Evolutionary conservation across 2,329 filamentous ascomycete genomes (phyloP).

Genomic region (Aspergillus unguis): DNA sequence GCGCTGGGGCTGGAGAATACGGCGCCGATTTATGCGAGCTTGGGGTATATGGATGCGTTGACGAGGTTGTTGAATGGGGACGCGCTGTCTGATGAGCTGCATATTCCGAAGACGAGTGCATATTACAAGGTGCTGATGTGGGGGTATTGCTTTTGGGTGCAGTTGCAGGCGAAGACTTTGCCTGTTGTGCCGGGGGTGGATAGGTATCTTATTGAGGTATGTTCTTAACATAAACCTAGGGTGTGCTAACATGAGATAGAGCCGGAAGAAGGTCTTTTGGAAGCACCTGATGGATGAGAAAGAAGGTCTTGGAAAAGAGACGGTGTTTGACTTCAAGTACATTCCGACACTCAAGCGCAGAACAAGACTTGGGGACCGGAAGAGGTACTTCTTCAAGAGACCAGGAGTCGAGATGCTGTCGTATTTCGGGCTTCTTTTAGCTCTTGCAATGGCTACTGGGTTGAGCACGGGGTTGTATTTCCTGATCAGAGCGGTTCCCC

Average conservation of each 20-base stretch:
- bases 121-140: slow-evolving; percentile 60
- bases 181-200: slow-evolving; percentile 46
- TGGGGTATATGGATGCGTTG: slow-evolving; percentile 64
- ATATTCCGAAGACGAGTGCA: slow-evolving; percentile 52
- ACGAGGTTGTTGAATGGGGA: slow-evolving; percentile 68
- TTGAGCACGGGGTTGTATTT: background rate
- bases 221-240: no score
- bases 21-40: slow-evolving; percentile 62
- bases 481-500: background rate
- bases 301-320: slow-evolving; percentile 60
- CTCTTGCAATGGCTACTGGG: slow-evolving; percentile 10
- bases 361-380: slow-evolving; percentile 21
- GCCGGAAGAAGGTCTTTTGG: slow-evolving; percentile 53
- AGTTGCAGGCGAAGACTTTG: slow-evolving; percentile 2
- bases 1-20: slow-evolving; percentile 62
- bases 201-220: slow-evolving; percentile 49
- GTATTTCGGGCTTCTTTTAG: slow-evolving; percentile 20
- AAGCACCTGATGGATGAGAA: slow-evolving; percentile 60
- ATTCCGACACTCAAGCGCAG: slow-evolving; percentile 22
- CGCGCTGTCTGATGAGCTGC: slow-evolving; percentile 58
- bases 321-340: slow-evolving; percentile 69
- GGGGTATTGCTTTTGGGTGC: slow-evolving; percentile 57
- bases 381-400: slow-evolving; percentile 19
- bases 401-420: slow-evolving; percentile 23
- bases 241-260: slow-evolving; percentile 6